phyloP scores from a whole-genome alignment of 371 early-diverging fungal species.

The Gilbertella persicaria region DNA sequence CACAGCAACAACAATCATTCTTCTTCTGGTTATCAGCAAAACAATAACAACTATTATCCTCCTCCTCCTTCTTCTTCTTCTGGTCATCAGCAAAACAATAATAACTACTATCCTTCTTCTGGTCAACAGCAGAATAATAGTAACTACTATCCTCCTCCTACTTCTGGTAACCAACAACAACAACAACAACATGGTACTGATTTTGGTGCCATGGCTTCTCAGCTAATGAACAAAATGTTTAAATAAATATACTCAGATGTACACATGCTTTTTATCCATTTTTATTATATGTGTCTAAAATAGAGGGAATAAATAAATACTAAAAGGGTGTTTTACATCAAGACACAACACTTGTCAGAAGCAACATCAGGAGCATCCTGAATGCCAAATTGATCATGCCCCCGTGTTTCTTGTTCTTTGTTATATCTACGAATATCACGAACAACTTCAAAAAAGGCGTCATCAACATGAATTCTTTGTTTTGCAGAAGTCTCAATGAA shows the following conservation, averaged over 20 bases:
- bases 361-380: conserved; percentile 31
- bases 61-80: background rate
- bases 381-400: conserved; percentile 20
- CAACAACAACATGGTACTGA: conserved; percentile 8
- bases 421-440: conserved; percentile 61
- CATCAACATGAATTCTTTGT: conserved; percentile 86
- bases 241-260: too few species aligned
- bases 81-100: conserved; percentile 1
- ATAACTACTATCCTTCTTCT: background rate
- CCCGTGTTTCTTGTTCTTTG: conserved; percentile 33
- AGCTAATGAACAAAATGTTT: conserved; percentile 17
- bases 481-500: conserved; percentile 90
- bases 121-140: background rate
- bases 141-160: conserved; percentile 8
- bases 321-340: conserved; percentile 22
- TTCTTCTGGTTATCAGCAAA: too few species aligned
- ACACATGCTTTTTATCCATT: too few species aligned
- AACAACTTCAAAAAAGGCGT: conserved; percentile 88
- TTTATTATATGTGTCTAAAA: too few species aligned
- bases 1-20: conserved; percentile 24
- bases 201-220: conserved; percentile 15
- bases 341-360: conserved; percentile 32
- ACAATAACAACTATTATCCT: conserved; percentile 1
- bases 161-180: conserved; percentile 8
- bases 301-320: background rate